A percentile compares a stretch with the other conserved stretches of the same genome.
Evolutionary conservation across 345 rosid genomes (phyloP).

Genomic region (Geranium brycei): DNA sequence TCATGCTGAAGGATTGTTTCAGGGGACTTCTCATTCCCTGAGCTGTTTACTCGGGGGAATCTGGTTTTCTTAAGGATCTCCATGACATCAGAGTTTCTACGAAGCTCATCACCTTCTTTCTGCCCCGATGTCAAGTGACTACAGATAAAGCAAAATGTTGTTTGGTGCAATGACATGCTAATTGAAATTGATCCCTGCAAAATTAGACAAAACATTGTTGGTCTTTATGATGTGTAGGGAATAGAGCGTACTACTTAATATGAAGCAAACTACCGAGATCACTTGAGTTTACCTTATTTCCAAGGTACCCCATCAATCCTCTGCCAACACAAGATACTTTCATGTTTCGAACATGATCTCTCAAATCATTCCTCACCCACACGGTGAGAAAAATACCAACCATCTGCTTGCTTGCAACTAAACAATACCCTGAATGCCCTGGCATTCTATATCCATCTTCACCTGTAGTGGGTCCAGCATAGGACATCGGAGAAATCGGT

Average conservation of each 20-base stretch:
- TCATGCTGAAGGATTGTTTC: slow-evolving; percentile 91
- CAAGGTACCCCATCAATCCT: slow-evolving; percentile 97
- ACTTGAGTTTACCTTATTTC: slow-evolving; percentile 64
- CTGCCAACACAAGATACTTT: slow-evolving; percentile 54
- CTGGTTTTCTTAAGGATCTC: slow-evolving; percentile 90
- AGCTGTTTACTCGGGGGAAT: slow-evolving; percentile 62
- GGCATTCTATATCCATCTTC: slow-evolving; percentile 56
- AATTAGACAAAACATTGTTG: slow-evolving; percentile 9
- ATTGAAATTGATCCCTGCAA: slow-evolving; percentile 91
- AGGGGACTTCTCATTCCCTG: slow-evolving; percentile 60
- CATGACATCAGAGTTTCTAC: slow-evolving; percentile 92
- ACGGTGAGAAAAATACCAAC: slow-evolving; percentile 89
- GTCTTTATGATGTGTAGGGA: background rate
- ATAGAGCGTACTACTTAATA: background rate
- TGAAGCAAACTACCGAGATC: slow-evolving; percentile 3
- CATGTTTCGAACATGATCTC: slow-evolving; percentile 64
- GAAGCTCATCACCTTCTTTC: slow-evolving; percentile 84
- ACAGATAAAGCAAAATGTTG: slow-evolving; percentile 90
- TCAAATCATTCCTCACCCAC: slow-evolving; percentile 84
- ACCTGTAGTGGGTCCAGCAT: slow-evolving; percentile 33
- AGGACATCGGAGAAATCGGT: slow-evolving; percentile 62
- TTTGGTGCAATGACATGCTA: slow-evolving; percentile 86
- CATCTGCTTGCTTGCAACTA: slow-evolving; percentile 94
- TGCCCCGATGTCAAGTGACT: slow-evolving; percentile 94
- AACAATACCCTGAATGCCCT: slow-evolving; percentile 69